Conservation (phyloP, 1,139 yeast species). For the Saccharomycopsis hybrid region DNA sequence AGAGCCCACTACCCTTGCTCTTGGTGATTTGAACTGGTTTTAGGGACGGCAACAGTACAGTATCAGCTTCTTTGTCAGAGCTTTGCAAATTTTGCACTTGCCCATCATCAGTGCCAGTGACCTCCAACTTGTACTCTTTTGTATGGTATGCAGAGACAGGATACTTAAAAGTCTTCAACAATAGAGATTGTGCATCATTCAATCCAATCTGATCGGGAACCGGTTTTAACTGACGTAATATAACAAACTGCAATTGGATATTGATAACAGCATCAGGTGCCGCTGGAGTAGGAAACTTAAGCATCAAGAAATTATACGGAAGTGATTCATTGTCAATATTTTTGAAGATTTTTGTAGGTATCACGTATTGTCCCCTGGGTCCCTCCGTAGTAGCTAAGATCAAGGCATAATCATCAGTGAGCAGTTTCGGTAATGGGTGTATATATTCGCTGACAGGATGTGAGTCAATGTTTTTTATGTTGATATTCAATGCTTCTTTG, state of each 20-base stretch:
- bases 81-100: slow-evolving; percentile 28
- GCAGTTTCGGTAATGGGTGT: slow-evolving; percentile 42
- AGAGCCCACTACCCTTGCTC: slow-evolving; percentile 12
- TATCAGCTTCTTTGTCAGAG: slow-evolving; percentile 22
- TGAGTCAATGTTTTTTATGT: slow-evolving; percentile 51
- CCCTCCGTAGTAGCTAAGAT: slow-evolving; percentile 35
- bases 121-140: slow-evolving; percentile 39
- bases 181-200: slow-evolving; percentile 56
- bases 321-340: slow-evolving; percentile 28
- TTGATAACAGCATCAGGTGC: slow-evolving; percentile 52
- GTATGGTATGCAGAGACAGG: slow-evolving; percentile 64
- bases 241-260: slow-evolving; percentile 48
- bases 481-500: slow-evolving; percentile 53
- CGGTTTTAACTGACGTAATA: slow-evolving; percentile 46
- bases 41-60: slow-evolving; percentile 7
- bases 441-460: slow-evolving; percentile 52
- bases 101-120: slow-evolving; percentile 49
- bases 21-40: not conserved
- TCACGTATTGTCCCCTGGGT: slow-evolving; percentile 27
- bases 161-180: slow-evolving; percentile 48
- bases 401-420: slow-evolving; percentile 42
- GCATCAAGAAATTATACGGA: slow-evolving; percentile 37
- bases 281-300: slow-evolving; percentile 59
- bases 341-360: slow-evolving; percentile 25
- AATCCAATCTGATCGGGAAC: slow-evolving; percentile 58